phyloP scores from a whole-genome alignment of 805 yeast species.

The Candida oleophila region DNA sequence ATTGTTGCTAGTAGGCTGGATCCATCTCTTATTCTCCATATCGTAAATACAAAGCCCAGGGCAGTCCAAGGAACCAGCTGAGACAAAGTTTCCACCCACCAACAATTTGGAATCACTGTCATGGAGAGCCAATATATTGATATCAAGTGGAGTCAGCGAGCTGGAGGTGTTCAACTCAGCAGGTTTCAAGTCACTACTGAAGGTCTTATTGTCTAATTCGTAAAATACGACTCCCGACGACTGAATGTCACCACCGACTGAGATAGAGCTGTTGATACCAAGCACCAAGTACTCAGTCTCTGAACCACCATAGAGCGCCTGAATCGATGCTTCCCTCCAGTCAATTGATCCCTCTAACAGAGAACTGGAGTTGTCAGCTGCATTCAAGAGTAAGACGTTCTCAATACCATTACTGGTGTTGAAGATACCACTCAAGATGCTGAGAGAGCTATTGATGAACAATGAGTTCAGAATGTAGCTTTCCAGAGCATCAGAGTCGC shows the following conservation, averaged over 20 bases:
- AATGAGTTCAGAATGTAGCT: constrained; percentile 29
- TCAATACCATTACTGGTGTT: constrained; percentile 19
- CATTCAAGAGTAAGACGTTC: constrained; percentile 30
- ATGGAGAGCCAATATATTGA: constrained; percentile 36
- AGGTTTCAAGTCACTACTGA: constrained; percentile 47
- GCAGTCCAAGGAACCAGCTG: constrained; percentile 59
- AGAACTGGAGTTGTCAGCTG: constrained; percentile 8
- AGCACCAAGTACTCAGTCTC: constrained; percentile 37
- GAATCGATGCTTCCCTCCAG: constrained; percentile 28
- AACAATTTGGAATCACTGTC: constrained; percentile 41
- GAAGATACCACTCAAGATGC: constrained; percentile 64
- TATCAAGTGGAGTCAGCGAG: constrained; percentile 38
- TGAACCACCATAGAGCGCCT: constrained; percentile 35
- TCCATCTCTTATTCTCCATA: constrained; percentile 54
- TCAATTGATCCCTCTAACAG: not conserved
- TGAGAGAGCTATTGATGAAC: constrained; percentile 47
- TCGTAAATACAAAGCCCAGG: constrained; percentile 66
- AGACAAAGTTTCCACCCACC: constrained; percentile 72
- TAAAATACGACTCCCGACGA: constrained; percentile 53
- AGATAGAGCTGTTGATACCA: constrained; percentile 44
- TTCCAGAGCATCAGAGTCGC: constrained; percentile 11
- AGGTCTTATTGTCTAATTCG: constrained; percentile 41
- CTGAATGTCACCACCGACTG: constrained; percentile 15
- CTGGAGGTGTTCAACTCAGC: constrained; percentile 42
- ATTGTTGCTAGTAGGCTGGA: constrained; percentile 27